These are phyloP conservation scores for Sicyos edulis DNA, from an alignment of 306 rosid species.

Conservation along the genomic window DNA sequence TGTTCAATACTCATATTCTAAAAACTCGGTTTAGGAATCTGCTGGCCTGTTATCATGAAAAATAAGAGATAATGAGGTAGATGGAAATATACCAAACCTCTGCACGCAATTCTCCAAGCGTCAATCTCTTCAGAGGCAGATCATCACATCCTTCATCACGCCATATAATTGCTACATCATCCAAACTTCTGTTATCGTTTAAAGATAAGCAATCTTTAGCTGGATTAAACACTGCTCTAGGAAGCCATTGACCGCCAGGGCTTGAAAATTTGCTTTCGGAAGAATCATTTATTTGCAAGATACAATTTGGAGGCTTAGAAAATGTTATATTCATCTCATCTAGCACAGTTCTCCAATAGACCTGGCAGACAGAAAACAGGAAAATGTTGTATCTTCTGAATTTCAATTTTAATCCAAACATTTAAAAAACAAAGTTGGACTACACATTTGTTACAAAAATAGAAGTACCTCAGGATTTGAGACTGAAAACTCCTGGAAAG, in stretches of 20 bases:
- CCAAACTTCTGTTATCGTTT: conserved; percentile 50
- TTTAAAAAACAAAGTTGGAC: background rate
- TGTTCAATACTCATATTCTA: background rate
- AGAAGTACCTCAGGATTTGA: conserved; percentile 62
- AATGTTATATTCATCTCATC: conserved; percentile 63
- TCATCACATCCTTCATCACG: conserved; percentile 69
- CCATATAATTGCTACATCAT: conserved; percentile 64
- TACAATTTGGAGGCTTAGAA: conserved; percentile 59
- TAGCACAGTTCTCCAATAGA: conserved; percentile 64
- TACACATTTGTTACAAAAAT: background rate
- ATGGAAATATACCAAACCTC: conserved; percentile 72
- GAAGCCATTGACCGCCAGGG: conserved; percentile 86
- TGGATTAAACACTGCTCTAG: conserved; percentile 72
- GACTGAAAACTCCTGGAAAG: conserved; percentile 74
- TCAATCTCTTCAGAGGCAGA: conserved; percentile 57
- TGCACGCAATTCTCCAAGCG: conserved; percentile 51
- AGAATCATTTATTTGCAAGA: conserved; percentile 40
- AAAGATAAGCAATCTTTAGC: conserved; percentile 64
- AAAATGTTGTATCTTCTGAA: conserved; percentile 19
- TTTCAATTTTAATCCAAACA: conserved; percentile 12
- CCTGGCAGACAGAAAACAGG: conserved; percentile 37
- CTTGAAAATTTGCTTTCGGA: conserved; percentile 31
- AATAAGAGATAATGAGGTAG: background rate
- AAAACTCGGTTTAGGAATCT: background rate
- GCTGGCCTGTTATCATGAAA: background rate